Percentiles rank a stretch among this genome's conserved stretches.
These are phyloP conservation scores for Skeletonema menzelii DNA, from an alignment of 108 stramenopile species.

Conservation along the genomic window DNA sequence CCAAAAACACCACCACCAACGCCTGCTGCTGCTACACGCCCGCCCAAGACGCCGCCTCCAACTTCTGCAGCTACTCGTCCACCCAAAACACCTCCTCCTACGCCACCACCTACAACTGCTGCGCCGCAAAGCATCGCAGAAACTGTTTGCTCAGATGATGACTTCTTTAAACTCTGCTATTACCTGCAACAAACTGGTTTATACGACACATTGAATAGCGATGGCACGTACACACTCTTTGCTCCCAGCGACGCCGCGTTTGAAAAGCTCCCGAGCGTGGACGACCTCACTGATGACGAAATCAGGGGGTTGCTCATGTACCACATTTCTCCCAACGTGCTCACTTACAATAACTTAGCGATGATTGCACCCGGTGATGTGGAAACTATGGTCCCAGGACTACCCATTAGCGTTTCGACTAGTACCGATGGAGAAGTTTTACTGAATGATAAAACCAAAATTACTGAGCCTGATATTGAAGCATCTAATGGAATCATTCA, in stretches of 20 bases:
- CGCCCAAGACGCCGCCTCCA: neutral
- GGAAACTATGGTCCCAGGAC: neutral
- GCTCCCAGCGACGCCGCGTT: neutral
- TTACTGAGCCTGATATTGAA: conserved; percentile 16
- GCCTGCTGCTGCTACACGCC: neutral
- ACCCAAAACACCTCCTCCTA: neutral
- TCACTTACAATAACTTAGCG: neutral
- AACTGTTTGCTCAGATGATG: neutral
- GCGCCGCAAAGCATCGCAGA: neutral
- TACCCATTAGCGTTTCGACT: neutral
- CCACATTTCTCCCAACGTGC: neutral
- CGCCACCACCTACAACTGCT: neutral
- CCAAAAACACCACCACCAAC: neutral
- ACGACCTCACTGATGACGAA: neutral
- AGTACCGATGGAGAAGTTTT: neutral
- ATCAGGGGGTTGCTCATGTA: neutral
- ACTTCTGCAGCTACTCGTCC: neutral
- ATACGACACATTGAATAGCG: neutral
- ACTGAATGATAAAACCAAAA: neutral
- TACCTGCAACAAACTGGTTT: neutral
- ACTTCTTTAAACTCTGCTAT: neutral
- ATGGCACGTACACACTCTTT: neutral
- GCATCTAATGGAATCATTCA: conserved; percentile 57
- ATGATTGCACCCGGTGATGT: neutral
- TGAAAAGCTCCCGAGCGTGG: neutral